These are phyloP conservation scores for Clausena lansium DNA, from an alignment of 345 rosid genomes.

Conservation along the genomic window DNA sequence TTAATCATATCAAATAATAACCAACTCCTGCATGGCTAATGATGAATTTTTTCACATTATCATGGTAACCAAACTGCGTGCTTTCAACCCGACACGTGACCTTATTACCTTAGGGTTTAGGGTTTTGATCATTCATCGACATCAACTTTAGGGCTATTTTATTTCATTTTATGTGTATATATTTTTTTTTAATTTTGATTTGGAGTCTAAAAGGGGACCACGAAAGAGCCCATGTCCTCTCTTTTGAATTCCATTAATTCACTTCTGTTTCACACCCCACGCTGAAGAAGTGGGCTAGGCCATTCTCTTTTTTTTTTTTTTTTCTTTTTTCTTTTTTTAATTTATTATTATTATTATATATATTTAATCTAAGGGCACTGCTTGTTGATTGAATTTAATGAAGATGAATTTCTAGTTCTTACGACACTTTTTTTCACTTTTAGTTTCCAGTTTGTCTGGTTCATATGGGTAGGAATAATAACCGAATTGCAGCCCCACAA, in stretches of 20 bases:
- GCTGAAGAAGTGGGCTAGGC: neutral
- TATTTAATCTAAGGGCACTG: neutral
- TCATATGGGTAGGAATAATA: neutral
- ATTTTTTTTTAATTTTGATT: no score
- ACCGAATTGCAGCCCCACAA: neutral
- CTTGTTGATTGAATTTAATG: neutral
- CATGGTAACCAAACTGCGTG: slow-evolving; percentile 11
- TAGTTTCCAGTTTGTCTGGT: neutral
- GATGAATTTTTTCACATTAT: slow-evolving; percentile 18
- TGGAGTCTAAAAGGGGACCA: neutral
- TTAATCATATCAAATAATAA: slow-evolving; percentile 29
- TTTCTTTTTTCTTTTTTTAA: no score
- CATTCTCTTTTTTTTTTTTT: no score
- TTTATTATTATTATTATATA: no score
- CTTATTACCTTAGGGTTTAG: neutral
- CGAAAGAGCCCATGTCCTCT: neutral
- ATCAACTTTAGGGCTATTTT: neutral
- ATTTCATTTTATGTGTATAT: no score
- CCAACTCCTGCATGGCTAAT: slow-evolving; percentile 31
- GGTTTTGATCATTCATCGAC: neutral
- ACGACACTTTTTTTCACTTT: neutral
- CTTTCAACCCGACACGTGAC: slow-evolving; percentile 24
- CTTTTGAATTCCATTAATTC: neutral
- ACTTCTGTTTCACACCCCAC: neutral
- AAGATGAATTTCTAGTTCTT: neutral